Evolutionary conservation across 169 alveolate genomes (phyloP), one percentile per base, ranked within the genome.

Genomic region (Plasmodium gonderi): DNA sequence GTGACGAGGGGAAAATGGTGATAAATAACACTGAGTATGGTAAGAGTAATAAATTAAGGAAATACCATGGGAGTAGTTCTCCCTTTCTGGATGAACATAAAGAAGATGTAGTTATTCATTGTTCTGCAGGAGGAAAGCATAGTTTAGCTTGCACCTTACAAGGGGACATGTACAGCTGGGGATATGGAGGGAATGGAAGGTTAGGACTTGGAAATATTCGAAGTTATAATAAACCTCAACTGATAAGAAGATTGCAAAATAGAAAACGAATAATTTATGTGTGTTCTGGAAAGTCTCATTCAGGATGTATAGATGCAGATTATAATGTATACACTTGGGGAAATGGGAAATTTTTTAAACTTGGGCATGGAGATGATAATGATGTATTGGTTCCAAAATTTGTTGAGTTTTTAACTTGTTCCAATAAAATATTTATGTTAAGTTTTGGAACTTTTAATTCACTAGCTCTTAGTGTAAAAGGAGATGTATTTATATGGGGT

Each of bases 241-340:
- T 97, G 94, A 14, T 92, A 54, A 33, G 40, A 60, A 45, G 20
- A 78, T 45, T 91, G 51, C 75, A 64, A 29, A 78, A 80, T 69
- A 85, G 93, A 11, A 79, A 91, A 68, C 80, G 49, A 36, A 82
- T 97, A 49, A 78, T 74, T 11, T 94, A 90, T 29, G 97, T 97
- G 23, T 95, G 98, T 14, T 93, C 98, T 0, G 98, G 98, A 0
- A 97, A 96, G 38, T 75, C 98, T 0, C 98, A 97, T 78, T 95
- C 97, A 60, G 98, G 98, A 1, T 96, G 98, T 79, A 74, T 97
- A 42, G 98, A 97, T 83, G 64, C 97, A 20, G 91, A 79, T 38
- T 97, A 98, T 17, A 80, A 92, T 44, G 96, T 97, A 11, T 97
- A 95, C 81, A 97, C 98, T 20, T 97, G 98, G 98, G 98, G 98